Percentiles rank a stretch among this genome's conserved stretches.
Conservation (phyloP, 2,329 filamentous ascomycete genomes). For the Talaromyces sp. region DNA sequence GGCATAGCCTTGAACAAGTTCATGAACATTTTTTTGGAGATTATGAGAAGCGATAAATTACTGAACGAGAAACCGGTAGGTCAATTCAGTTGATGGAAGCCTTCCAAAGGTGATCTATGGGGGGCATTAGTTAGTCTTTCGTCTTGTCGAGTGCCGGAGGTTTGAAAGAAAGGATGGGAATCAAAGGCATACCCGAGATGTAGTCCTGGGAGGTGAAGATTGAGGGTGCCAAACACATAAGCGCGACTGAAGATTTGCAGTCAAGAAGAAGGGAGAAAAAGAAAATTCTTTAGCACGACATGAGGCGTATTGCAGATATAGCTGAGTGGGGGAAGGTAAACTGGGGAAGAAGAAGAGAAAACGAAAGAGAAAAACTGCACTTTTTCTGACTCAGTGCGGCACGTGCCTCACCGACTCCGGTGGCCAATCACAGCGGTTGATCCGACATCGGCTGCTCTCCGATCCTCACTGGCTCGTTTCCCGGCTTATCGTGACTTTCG, state of each 20-base stretch:
- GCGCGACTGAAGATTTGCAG: constrained; percentile 57
- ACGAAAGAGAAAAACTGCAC: constrained; percentile 16
- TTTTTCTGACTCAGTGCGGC: constrained; percentile 28
- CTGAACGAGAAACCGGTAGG: constrained; percentile 24
- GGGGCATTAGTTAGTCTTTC: constrained; percentile 21
- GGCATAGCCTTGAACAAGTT: constrained; percentile 58
- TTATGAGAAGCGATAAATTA: constrained; percentile 15
- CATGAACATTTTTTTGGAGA: constrained; percentile 53
- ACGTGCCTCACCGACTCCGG: constrained; percentile 35
- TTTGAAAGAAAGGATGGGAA: neutral
- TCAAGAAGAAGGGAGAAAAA: constrained; percentile 27
- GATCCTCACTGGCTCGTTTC: neutral
- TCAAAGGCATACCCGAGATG: constrained; percentile 59
- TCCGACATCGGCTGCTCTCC: constrained; percentile 18
- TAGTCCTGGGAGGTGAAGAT: constrained; percentile 84
- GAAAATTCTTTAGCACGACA: constrained; percentile 32
- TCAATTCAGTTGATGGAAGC: constrained; percentile 59
- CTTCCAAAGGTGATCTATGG: constrained; percentile 67
- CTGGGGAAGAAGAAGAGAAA: constrained; percentile 17
- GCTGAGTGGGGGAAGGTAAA: constrained; percentile 11
- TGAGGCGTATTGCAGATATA: constrained; percentile 17
- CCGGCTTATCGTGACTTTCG: no score
- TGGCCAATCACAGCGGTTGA: constrained; percentile 35
- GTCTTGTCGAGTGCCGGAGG: constrained; percentile 6
- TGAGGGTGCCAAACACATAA: constrained; percentile 84